These are phyloP conservation scores for Saccharomyces hybrid DNA, from an alignment of 1,139 yeast genomes.

Conservation along the genomic window DNA sequence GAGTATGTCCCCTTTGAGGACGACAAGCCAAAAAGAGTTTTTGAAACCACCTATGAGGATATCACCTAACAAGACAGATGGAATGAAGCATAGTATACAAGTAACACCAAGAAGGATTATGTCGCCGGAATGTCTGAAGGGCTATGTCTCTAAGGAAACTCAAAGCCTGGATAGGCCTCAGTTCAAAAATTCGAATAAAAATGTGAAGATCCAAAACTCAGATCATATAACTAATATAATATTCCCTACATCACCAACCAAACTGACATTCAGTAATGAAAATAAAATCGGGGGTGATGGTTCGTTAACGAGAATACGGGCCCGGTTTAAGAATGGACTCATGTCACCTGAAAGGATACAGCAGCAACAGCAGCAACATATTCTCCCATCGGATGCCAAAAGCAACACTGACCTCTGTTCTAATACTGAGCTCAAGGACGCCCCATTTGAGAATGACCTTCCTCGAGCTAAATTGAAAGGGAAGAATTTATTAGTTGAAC, in stretches of 20 bases:
- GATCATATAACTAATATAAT: conserved; percentile 10
- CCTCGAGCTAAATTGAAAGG: background rate
- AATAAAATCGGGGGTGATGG: conserved; percentile 24
- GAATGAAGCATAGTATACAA: conserved; percentile 7
- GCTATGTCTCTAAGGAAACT: conserved; percentile 11
- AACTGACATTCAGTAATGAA: conserved; percentile 14
- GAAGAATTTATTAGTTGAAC: background rate
- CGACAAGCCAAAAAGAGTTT: conserved; percentile 7
- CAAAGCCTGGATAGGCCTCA: conserved; percentile 17
- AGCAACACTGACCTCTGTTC: background rate
- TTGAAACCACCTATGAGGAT: conserved; percentile 22
- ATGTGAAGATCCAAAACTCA: conserved; percentile 5
- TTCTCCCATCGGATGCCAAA: background rate
- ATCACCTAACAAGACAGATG: conserved; percentile 16
- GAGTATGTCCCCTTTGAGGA: conserved; percentile 23
- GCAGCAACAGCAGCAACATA: background rate
- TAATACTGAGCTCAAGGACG: background rate
- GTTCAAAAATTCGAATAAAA: conserved; percentile 1
- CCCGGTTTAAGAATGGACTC: conserved; percentile 19
- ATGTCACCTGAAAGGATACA: conserved; percentile 16
- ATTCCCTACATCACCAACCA: conserved; percentile 19
- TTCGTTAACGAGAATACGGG: conserved; percentile 21
- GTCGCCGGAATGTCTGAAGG: conserved; percentile 15
- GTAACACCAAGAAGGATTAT: conserved; percentile 20
- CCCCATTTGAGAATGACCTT: background rate